phyloP scores from a whole-genome alignment of 2,329 filamentous ascomycete genomes.

The Hymenoscyphus fructigenus region DNA sequence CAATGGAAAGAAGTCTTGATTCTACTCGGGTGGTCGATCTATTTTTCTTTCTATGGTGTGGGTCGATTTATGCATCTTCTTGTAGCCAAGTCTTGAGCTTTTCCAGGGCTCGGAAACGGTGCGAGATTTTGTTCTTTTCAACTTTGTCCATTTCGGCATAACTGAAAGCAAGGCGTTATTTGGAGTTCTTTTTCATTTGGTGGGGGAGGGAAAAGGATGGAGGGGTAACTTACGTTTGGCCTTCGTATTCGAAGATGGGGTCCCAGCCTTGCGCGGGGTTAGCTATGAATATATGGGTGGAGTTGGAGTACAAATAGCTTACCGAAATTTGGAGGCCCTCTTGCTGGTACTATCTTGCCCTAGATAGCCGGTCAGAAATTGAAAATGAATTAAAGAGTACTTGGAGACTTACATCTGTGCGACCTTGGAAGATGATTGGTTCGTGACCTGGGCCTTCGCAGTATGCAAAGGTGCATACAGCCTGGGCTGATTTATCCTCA shows the following conservation, averaged over 20 bases:
- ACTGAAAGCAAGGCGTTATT: constrained; percentile 39
- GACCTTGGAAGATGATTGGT: constrained; percentile 86
- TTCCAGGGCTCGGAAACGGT: constrained; percentile 81
- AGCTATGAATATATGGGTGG: not conserved
- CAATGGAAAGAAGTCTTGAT: constrained; percentile 40
- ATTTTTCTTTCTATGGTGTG: constrained; percentile 14
- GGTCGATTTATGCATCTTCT: constrained; percentile 25
- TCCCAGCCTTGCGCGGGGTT: constrained; percentile 73
- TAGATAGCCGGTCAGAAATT: constrained; percentile 33
- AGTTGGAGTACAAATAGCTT: constrained; percentile 38
- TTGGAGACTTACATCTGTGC: constrained; percentile 64
- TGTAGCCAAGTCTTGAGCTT: constrained; percentile 81
- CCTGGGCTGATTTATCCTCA: constrained; percentile 85
- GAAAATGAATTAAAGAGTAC: not conserved
- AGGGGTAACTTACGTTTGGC: constrained; percentile 59
- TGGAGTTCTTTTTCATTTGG: not conserved
- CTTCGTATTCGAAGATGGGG: constrained; percentile 90
- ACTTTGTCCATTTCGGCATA: constrained; percentile 92
- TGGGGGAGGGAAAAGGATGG: not conserved
- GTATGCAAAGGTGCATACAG: constrained; percentile 95
- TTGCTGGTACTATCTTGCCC: constrained; percentile 80
- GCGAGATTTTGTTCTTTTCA: constrained; percentile 89
- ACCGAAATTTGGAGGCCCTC: constrained; percentile 84
- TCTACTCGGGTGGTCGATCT: not conserved
- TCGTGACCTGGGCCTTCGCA: constrained; percentile 81